These are phyloP conservation scores for Colletotrichum abscissum DNA, from an alignment of 2,329 filamentous ascomycete genomes.

Conservation along the genomic window DNA sequence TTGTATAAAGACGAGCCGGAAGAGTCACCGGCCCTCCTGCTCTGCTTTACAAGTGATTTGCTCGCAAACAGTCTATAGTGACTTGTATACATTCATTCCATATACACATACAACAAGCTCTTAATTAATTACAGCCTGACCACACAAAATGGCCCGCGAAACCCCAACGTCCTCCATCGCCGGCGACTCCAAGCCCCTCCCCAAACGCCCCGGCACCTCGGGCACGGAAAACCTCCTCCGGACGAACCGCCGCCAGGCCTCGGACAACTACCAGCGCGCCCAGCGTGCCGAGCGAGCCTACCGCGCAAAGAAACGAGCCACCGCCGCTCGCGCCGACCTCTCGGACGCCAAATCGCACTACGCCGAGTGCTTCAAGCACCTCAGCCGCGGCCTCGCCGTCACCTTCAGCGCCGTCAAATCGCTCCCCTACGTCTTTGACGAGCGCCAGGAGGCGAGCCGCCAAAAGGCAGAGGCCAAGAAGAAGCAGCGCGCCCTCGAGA, in stretches of 20 bases:
- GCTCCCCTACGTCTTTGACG: conserved; percentile 48
- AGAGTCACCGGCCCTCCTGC: not conserved
- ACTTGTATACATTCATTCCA: conserved; percentile 25
- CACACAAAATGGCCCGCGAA: conserved; percentile 29
- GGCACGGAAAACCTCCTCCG: conserved; percentile 55
- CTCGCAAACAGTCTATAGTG: conserved; percentile 19
- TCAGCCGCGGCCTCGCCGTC: conserved; percentile 47
- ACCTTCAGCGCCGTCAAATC: conserved; percentile 45
- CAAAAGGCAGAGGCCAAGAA: conserved; percentile 44
- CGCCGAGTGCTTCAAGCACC: conserved; percentile 48
- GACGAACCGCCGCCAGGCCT: conserved; percentile 50
- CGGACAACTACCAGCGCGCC: conserved; percentile 50
- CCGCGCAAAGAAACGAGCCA: conserved; percentile 52
- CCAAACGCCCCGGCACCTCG: conserved; percentile 53
- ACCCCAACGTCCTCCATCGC: conserved; percentile 23
- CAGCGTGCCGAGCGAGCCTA: conserved; percentile 54
- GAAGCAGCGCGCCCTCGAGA: conserved; percentile 44
- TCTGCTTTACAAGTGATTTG: conserved; percentile 14
- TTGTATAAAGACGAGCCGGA: conserved; percentile 20
- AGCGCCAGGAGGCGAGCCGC: conserved; percentile 48
- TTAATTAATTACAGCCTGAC: not conserved
- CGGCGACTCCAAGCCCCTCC: conserved; percentile 40
- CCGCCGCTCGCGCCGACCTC: conserved; percentile 50
- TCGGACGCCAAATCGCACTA: conserved; percentile 53
- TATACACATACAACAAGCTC: not conserved